These are phyloP conservation scores for Apiospora phragmitis DNA, from an alignment of 2,329 filamentous ascomycete genomes.

Conservation along the genomic window DNA sequence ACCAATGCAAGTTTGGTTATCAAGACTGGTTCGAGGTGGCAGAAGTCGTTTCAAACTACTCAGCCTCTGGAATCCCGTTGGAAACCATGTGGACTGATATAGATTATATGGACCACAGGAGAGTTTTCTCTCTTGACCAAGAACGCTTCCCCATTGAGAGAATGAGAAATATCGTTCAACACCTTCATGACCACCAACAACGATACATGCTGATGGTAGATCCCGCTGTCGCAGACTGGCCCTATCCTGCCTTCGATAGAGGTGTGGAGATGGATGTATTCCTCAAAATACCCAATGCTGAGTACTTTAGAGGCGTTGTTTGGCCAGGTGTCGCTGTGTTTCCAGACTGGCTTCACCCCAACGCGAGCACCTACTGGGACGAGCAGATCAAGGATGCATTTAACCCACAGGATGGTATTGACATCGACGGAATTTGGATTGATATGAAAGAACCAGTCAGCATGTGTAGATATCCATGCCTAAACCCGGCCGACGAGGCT, in stretches of 20 bases:
- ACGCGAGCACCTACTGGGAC: constrained; percentile 68
- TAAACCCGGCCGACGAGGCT: constrained; percentile 38
- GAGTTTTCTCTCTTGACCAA: constrained; percentile 65
- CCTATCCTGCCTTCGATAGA: constrained; percentile 43
- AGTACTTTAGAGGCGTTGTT: constrained; percentile 61
- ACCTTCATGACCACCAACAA: constrained; percentile 67
- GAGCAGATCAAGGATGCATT: constrained; percentile 68
- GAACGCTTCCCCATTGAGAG: constrained; percentile 60
- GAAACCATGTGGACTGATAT: constrained; percentile 71
- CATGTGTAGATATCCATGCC: constrained; percentile 57
- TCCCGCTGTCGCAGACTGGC: constrained; percentile 52
- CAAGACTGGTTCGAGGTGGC: constrained; percentile 65
- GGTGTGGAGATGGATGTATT: constrained; percentile 47
- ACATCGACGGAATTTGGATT: constrained; percentile 79
- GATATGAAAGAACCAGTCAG: constrained; percentile 62
- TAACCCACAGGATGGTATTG: constrained; percentile 60
- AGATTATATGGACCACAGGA: constrained; percentile 58
- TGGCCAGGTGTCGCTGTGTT: constrained; percentile 75
- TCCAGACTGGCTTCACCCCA: constrained; percentile 74
- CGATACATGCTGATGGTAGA: constrained; percentile 77
- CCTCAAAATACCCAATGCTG: constrained; percentile 35
- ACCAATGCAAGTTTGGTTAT: constrained; percentile 67
- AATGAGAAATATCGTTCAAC: constrained; percentile 65
- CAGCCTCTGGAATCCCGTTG: constrained; percentile 62
- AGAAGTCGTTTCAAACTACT: constrained; percentile 70